Evolutionary conservation across 306 rosid species (phyloP), one percentile per base, ranked within the genome.

Genomic region (Pyrus communis): DNA sequence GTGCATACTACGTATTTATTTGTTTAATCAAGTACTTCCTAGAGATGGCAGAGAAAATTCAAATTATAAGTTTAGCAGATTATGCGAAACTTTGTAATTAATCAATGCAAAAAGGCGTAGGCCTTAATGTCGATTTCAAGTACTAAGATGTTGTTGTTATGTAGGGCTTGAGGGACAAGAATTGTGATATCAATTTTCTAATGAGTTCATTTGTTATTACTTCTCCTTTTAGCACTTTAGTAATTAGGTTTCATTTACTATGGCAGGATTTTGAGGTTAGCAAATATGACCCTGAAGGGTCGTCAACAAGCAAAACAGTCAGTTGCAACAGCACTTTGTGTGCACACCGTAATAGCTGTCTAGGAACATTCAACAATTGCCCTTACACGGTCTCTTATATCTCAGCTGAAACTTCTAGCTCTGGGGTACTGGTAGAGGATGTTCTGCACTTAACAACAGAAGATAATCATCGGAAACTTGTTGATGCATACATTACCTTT

Each of bases 371-470:
- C 69, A 84, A 89, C 80, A 86, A 77, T 77, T 94, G 97, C 84
- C 96, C 97, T 77, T 94, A 91, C 86, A 86, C 76, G 86, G 97
- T 94, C 67, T 94, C 98, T 75, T 94, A 90, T 74, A 93, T 90
- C 69, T 91, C 96, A 23, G 94, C 93, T 23, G 94, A 91, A 79
- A 94, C 97, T 13, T 91, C 97, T 69, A 91, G 96, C 1, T 87
- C 93, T 13, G 98, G 97, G 52, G 86, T 91, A 82, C 77, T 91
- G 77, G 84, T 91, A 23, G 97, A 94, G 80, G 98, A 94, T 79
- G 88, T 94, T 79, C 87, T 94, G 82, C 96, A 89, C 75, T 83
- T 94, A 31, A 84, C 81, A 18, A 84, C 86, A 67, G 94, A 87
- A 77, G 89, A 86, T 79, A 84, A 69, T 77, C 81, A 86, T 49